Conservation (phyloP, 495 filamentous ascomycete genomes). For the Evernia prunastri region DNA sequence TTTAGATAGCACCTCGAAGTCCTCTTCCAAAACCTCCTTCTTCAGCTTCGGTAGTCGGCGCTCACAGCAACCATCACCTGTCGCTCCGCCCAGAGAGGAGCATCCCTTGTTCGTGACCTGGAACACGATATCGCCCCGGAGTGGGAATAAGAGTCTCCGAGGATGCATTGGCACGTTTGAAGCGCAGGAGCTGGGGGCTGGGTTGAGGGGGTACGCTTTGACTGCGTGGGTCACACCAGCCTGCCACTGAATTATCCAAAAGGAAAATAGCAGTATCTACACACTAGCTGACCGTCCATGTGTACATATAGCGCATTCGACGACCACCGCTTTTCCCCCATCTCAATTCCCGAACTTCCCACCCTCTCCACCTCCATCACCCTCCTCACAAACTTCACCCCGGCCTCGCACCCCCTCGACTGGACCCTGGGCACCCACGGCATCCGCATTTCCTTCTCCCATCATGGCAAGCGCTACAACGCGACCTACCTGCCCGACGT, state of each 20-base stretch:
- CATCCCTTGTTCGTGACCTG: slow-evolving; percentile 90
- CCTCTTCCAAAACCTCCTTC: slow-evolving; percentile 40
- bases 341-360: slow-evolving; percentile 59
- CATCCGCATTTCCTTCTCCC: slow-evolving; percentile 65
- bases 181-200: slow-evolving; percentile 61
- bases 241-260: neutral
- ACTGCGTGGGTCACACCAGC: slow-evolving; percentile 55
- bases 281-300: slow-evolving; percentile 1
- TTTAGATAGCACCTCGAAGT: slow-evolving; percentile 40
- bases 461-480: slow-evolving; percentile 53
- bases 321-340: slow-evolving; percentile 77
- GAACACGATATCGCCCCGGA: slow-evolving; percentile 61
- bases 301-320: slow-evolving; percentile 58
- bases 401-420: slow-evolving; percentile 65
- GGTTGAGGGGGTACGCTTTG: slow-evolving; percentile 73
- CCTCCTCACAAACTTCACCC: slow-evolving; percentile 69
- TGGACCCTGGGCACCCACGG: slow-evolving; percentile 86
- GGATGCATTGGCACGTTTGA: slow-evolving; percentile 98
- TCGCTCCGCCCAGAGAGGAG: slow-evolving; percentile 25
- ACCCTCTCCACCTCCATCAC: slow-evolving; percentile 64
- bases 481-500: slow-evolving; percentile 93
- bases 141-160: slow-evolving; percentile 61
- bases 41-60: slow-evolving; percentile 34
- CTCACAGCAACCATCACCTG: slow-evolving; percentile 27
- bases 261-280: neutral